phyloP scores from a whole-genome alignment of 2,329 filamentous ascomycete species.

The Sordariomycetes sp. region DNA sequence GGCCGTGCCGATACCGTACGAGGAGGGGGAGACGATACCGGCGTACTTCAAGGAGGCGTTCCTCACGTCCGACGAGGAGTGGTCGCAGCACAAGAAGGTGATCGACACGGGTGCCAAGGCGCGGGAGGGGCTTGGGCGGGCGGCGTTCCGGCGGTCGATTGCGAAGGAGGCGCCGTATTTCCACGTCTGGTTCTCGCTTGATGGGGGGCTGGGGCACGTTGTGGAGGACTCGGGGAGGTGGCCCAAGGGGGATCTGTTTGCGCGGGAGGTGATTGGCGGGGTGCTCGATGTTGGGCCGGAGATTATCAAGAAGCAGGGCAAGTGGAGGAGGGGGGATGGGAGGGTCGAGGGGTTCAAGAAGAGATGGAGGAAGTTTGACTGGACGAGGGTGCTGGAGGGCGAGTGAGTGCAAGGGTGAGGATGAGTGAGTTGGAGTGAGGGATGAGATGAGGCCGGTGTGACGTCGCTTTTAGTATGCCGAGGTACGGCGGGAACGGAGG shows the following conservation, averaged over 20 bases:
- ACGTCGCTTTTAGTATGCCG: not conserved
- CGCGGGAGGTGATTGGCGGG: conserved; percentile 79
- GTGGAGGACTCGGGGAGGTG: conserved; percentile 77
- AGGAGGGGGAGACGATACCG: conserved; percentile 79
- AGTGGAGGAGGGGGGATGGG: conserved; percentile 60
- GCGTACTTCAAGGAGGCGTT: conserved; percentile 96
- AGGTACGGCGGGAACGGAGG: not conserved
- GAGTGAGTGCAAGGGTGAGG: conserved; percentile 35
- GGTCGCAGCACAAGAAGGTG: conserved; percentile 88
- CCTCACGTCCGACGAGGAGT: conserved; percentile 76
- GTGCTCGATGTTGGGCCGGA: conserved; percentile 78
- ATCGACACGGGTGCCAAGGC: conserved; percentile 69
- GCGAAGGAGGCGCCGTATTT: conserved; percentile 98
- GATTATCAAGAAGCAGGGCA: conserved; percentile 78
- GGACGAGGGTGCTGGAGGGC: conserved; percentile 47
- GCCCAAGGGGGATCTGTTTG: conserved; percentile 88
- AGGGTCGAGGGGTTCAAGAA: conserved; percentile 69
- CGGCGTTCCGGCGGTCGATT: conserved; percentile 69
- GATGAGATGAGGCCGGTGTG: not conserved
- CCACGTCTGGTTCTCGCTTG: conserved; percentile 87
- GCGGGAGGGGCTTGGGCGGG: conserved; percentile 55
- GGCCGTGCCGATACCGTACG: conserved; percentile 78
- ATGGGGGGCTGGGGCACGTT: conserved; percentile 84
- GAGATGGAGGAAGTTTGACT: conserved; percentile 88
- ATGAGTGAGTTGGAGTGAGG: conserved; percentile 29